Base-by-base conservation (phyloP, 768 basidiomycete species). In the Rhodotorula diobovata region DNA sequence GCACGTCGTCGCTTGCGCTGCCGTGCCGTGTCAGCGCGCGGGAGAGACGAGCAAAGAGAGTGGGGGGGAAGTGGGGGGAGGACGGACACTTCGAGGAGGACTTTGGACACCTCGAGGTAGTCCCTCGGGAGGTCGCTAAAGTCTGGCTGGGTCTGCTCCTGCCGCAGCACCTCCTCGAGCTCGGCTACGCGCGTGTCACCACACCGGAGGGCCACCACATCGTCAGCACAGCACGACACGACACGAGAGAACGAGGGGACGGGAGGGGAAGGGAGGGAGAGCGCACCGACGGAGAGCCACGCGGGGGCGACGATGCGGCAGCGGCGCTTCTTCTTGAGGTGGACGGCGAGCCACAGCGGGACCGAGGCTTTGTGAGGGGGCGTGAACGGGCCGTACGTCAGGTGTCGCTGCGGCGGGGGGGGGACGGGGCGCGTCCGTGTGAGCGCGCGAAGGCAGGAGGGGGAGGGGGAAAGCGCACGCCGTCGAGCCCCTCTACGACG, bases 271-370 rank as follows among this genome's bases (percentile, higher is more conserved):
- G 54, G 23, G 25, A 2, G 34, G 41, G 54, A 34, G 45, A 66
- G 82, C 89, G 70, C 72, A 94, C 93, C 92, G 53, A 90, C 86
- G 72, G 83, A 86, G 39, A 99, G 83, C 96, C 96, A 99, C 41
- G 85, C 84, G 7, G 96, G 96, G 2, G 92, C 85, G 23, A 97
- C 84, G 61, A 99, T 92, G 75, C 91, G 88, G 72, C 95, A 97
- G 81, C 93, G 94, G 80, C 90, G 90, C 84, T 97, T 96, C 78
- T 88, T 79, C 82, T 99, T 99, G 61, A 98, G 83, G 78, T 95
- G 92, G 6, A 90, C 83, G 0, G 95, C 96, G 84, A 99, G 88
- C 96, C 96, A 99, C 8, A 98, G 82, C 1, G 96, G 96, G n/a
- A 98, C 87, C 74, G 85, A 85, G 48, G 88, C 85, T 80, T 90